Base-by-base conservation (phyloP, 1,139 yeast species). In the Pichia sp. region DNA sequence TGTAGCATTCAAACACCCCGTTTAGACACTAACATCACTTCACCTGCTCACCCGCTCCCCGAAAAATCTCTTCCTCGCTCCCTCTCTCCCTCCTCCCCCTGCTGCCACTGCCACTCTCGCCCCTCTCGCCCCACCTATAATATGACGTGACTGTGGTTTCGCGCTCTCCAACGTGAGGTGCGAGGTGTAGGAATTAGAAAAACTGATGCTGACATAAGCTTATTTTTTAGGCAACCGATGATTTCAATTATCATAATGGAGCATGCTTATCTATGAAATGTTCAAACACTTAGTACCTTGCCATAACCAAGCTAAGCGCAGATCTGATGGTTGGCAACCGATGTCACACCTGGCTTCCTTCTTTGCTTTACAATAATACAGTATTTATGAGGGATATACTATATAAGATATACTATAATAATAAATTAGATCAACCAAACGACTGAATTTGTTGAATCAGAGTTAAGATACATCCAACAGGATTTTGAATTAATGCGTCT, bases 1-100 rank as follows among this genome's bases (percentile, higher is more conserved):
- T 3, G 4, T 9, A 16, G 12, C 14, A n/a, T 41, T 41, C 14
- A 17, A n/a, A 41, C 14, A 41, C 29, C 4, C 16, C 14, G 16
- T 36, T 27, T 20, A 41, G 24, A 24, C 7, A 42, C 38, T 34
- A 34, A 34, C 38, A 34, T 34, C 38, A 5, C 38, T 34, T 34
- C 14, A 42, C 33, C n/a, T 27, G 20, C 30, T 36, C 48, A 30
- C 33, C 17, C 47, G 16, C 34, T 27, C 4, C 29, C 48, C 30
- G 48, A 30, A 42, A 49, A 49, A 49, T 41, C 51, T 49, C 46
- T 49, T 44, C 46, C 38, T 34, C 38, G 38, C 38, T 34, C 38
- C 38, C 38, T 34, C 38, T 34, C 38, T 34, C n/a, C n/a, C 38
- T 10, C 12, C 38, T 10, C 38, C 38, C n/a, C 4, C n/a, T 3